These are phyloP conservation scores for Zasmidium cellare DNA, from an alignment of 2,329 filamentous ascomycete species.

Conservation along the genomic window DNA sequence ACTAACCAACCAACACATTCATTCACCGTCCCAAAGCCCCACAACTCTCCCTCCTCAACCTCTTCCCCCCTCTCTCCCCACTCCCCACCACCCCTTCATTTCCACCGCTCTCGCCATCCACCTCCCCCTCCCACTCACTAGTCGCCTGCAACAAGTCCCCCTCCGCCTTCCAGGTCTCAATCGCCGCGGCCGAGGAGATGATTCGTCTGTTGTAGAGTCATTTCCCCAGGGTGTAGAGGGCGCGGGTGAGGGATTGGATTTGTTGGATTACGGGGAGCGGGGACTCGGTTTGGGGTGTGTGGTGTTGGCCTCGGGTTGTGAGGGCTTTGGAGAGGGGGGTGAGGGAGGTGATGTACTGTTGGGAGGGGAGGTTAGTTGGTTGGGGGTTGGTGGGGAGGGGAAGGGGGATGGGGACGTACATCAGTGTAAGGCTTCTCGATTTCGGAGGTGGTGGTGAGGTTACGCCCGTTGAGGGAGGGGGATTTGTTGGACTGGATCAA, in stretches of 20 bases:
- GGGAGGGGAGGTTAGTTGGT: not conserved
- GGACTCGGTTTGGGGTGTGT: conserved; percentile 40
- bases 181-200: conserved; percentile 29
- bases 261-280: conserved; percentile 35
- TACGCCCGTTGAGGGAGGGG: not conserved
- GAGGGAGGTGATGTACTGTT: conserved; percentile 7
- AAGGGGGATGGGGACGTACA: not conserved
- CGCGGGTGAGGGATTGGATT: conserved; percentile 33
- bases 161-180: conserved; percentile 40
- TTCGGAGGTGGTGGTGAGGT: not conserved
- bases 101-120: not conserved
- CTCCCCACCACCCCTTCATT: not conserved
- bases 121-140: conserved; percentile 7
- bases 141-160: conserved; percentile 26
- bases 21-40: not conserved
- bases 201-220: conserved; percentile 30
- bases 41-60: conserved; percentile 3
- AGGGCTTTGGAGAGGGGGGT: conserved; percentile 3
- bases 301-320: conserved; percentile 30
- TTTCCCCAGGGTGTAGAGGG: conserved; percentile 19
- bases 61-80: not conserved
- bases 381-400: not conserved
- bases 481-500: too few relatives aligned
- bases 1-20: not conserved
- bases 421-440: not conserved